Conservation (phyloP, 2,329 filamentous ascomycete species). For the Fusarium fracticaudum region DNA sequence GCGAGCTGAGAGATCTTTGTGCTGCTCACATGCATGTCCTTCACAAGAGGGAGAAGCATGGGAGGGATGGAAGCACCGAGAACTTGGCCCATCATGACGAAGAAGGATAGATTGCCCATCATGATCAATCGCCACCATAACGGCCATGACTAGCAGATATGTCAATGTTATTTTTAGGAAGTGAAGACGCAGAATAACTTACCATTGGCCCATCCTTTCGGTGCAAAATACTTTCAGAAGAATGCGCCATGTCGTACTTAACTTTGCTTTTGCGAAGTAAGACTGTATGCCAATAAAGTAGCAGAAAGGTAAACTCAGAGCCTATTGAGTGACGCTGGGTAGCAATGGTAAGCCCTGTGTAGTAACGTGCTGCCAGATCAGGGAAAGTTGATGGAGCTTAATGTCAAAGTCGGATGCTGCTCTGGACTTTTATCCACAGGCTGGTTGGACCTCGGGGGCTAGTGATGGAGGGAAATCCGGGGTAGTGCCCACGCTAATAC, state of each 20-base stretch:
- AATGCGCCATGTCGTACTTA: neutral
- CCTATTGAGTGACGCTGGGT: too few species aligned
- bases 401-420: accelerated
- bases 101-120: neutral
- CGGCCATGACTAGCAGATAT: neutral
- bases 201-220: neutral
- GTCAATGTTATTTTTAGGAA: too few species aligned
- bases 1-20: neutral
- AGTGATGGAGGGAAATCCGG: accelerated
- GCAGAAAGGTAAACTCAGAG: neutral
- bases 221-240: too few species aligned
- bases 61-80: neutral
- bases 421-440: neutral
- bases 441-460: accelerated
- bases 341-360: too few species aligned
- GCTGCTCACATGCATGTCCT: neutral
- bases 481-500: neutral
- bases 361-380: accelerated
- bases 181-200: neutral
- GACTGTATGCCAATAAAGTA: accelerated
- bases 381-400: accelerated
- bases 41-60: neutral
- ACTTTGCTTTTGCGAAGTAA: accelerated
- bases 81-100: neutral
- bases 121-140: neutral